Base-by-base conservation (phyloP, 2,329 filamentous ascomycete species). In the Microascus cirrosus region DNA sequence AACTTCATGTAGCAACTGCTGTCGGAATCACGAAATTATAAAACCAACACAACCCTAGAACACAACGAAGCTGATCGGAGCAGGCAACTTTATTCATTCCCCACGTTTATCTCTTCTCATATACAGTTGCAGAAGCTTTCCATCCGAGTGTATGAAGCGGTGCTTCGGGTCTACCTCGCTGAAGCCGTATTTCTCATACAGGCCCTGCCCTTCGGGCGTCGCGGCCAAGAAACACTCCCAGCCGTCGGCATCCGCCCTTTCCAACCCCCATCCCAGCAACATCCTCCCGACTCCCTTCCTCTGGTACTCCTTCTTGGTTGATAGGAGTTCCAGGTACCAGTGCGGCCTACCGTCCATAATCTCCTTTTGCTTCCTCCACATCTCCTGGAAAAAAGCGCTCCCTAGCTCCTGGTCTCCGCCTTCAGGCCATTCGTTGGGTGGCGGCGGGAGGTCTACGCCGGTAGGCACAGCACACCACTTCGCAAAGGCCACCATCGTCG, bases 211-310 rank as follows among this genome's bases (percentile, higher is more conserved):
- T 6, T 68, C 62, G 0, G 60, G 57, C 0, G 71, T 69, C 0
- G 73, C 66, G 62, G 75, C 72, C 18, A 74, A 65, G 54, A 69
- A 74, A 0, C 63, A 63, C 2, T 69, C 66, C n/a, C 74, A 58
- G 5, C 68, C 67, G 2, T 72, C 65, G 11, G 65, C 60, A 54
- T 73, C 70, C 18, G 72, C 70, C 61, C 74, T 66, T 10, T 66
- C 65, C n/a, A 66, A 63, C 2, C 68, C 68, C 66, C 67, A 71
- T 34, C 65, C 59, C 53, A 75, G 57, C 59, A 74, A 61, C 62
- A 72, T 61, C 22, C 64, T 62, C 2, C 64, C 71, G 13, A 68
- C 68, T 5, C 72, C 72, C 7, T 68, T 68, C 53, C 65, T 65
- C 53, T 73, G 71, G 57, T 72, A 69, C 15, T 67, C 66, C 36